Percentiles rank a stretch among this genome's conserved stretches.
These are phyloP conservation scores for Coprinopsis cinerea DNA, from an alignment of 768 basidiomycete genomes.

Conservation along the genomic window DNA sequence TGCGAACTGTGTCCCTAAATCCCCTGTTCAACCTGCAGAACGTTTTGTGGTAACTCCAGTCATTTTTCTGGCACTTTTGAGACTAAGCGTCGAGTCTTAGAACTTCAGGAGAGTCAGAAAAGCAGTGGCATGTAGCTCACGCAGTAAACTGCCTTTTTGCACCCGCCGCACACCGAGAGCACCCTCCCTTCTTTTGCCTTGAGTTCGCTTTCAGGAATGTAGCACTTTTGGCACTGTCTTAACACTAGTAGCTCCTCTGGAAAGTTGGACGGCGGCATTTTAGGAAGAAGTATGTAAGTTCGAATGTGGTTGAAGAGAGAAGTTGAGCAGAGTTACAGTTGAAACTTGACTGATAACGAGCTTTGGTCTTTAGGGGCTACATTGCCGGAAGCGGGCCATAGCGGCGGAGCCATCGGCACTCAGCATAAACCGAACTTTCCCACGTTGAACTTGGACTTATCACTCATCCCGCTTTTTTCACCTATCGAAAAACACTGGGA, in stretches of 20 bases:
- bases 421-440: no score
- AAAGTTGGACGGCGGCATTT: not conserved
- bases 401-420: no score
- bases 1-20: not conserved
- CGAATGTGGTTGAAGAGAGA: no score
- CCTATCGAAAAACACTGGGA: no score
- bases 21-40: not conserved
- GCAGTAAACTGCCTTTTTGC: conserved; percentile 1
- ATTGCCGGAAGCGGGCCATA: no score
- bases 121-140: not conserved
- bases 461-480: no score
- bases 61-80: not conserved
- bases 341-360: no score
- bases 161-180: not conserved
- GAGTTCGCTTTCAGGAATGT: conserved; percentile 1
- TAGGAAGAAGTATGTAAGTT: no score
- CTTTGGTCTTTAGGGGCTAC: no score
- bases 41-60: conserved; percentile 2
- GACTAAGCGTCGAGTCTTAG: not conserved
- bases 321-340: no score
- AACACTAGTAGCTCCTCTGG: not conserved
- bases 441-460: no score
- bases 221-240: conserved; percentile 2
- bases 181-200: not conserved
- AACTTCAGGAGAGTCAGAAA: not conserved